Conservation (phyloP, 495 filamentous ascomycete genomes). For the Penicillium coprophilum region DNA sequence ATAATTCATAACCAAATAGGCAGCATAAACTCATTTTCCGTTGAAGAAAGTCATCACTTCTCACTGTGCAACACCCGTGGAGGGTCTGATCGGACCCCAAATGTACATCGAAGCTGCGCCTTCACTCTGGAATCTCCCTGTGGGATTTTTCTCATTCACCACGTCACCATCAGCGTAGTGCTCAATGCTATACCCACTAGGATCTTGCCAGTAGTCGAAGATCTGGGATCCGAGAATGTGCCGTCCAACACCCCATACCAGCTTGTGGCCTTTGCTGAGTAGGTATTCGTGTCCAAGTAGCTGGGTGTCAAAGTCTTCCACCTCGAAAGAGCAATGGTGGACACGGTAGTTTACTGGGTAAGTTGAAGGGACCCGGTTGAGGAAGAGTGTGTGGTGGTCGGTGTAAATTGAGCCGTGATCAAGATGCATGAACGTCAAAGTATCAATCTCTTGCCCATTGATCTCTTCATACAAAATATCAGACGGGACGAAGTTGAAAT, state of each 20-base stretch:
- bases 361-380: conserved; percentile 52
- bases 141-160: conserved; percentile 59
- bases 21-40: too few species aligned
- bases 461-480: conserved; percentile 35
- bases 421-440: conserved; percentile 63
- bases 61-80: neutral
- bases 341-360: conserved; percentile 45
- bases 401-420: conserved; percentile 58
- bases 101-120: neutral
- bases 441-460: conserved; percentile 40
- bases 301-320: conserved; percentile 75
- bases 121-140: conserved; percentile 9
- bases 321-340: conserved; percentile 73
- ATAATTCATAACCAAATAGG: too few species aligned
- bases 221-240: conserved; percentile 75
- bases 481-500: conserved; percentile 65
- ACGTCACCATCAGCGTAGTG: conserved; percentile 72
- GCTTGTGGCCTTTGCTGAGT: conserved; percentile 58
- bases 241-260: conserved; percentile 73
- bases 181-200: conserved; percentile 61
- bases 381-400: conserved; percentile 76
- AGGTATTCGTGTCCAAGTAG: conserved; percentile 73
- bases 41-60: neutral
- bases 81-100: neutral
- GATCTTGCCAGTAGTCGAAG: conserved; percentile 76